These are phyloP conservation scores for Boletales sp. DNA, from an alignment of 768 basidiomycete genomes.

Conservation along the genomic window DNA sequence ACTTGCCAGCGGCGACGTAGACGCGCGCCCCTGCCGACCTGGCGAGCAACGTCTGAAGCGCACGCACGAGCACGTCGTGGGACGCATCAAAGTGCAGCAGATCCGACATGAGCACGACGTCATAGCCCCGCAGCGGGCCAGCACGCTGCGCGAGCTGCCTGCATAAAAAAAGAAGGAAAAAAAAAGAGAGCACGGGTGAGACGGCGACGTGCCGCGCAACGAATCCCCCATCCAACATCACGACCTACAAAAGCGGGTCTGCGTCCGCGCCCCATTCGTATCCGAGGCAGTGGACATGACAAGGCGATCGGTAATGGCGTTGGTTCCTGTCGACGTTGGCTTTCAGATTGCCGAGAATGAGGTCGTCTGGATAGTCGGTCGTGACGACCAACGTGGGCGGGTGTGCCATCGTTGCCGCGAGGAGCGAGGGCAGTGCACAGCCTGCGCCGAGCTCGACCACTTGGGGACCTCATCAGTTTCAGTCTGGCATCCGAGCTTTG, in stretches of 20 bases:
- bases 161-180: slow-evolving; percentile 1
- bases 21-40: slow-evolving; percentile 38
- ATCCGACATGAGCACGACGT: slow-evolving; percentile 66
- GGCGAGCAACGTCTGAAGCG: slow-evolving; percentile 47
- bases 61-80: slow-evolving; percentile 53
- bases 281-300: slow-evolving; percentile 43
- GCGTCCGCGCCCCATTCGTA: slow-evolving; percentile 66
- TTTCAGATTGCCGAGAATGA: slow-evolving; percentile 54
- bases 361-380: slow-evolving; percentile 68
- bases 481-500: not conserved
- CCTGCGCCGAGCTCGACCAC: slow-evolving; percentile 75
- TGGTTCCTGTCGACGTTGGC: slow-evolving; percentile 53
- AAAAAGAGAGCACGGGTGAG: too few relatives aligned
- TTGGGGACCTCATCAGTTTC: slow-evolving; percentile 18
- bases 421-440: slow-evolving; percentile 61
- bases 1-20: slow-evolving; percentile 63
- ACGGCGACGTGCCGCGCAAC: not conserved
- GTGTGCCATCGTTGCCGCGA: slow-evolving; percentile 43
- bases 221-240: not conserved
- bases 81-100: slow-evolving; percentile 65
- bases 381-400: slow-evolving; percentile 54
- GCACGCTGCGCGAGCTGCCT: slow-evolving; percentile 7
- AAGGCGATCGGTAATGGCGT: slow-evolving; percentile 32
- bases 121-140: slow-evolving; percentile 38
- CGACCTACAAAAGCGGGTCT: slow-evolving; percentile 45